Percentiles rank a stretch among this genome's conserved stretches.
phyloP scores from a whole-genome alignment of 768 basidiomycete species.

The Phanerochaete carnosa region DNA sequence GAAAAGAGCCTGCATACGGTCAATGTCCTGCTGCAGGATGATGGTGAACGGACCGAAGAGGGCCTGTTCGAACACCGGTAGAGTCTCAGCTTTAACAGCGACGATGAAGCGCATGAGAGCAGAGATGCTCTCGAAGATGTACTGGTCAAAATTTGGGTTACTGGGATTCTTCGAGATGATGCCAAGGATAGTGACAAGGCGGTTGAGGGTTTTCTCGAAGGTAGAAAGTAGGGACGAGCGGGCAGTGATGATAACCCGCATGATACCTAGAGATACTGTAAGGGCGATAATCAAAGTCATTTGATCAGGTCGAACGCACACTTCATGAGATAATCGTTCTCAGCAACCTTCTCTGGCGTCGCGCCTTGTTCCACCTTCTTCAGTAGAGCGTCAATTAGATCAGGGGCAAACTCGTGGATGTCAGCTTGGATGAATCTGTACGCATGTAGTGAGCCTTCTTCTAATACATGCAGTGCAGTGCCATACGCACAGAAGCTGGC shows the following conservation, averaged over 20 bases:
- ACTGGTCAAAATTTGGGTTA: constrained; percentile 97
- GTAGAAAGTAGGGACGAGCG: constrained; percentile 70
- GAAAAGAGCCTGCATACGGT: constrained; percentile 52
- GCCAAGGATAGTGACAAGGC: constrained; percentile 81
- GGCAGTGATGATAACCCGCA: constrained; percentile 91
- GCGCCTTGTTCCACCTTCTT: constrained; percentile 73
- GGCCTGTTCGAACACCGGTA: constrained; percentile 73
- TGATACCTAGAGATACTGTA: constrained; percentile 56
- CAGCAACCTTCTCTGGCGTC: constrained; percentile 89
- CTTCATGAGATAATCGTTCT: constrained; percentile 98
- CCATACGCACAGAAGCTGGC: constrained; percentile 72
- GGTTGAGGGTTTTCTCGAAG: constrained; percentile 61
- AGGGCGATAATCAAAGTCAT: neutral
- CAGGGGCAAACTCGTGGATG: constrained; percentile 77
- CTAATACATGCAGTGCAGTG: neutral
- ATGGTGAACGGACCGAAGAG: constrained; percentile 85
- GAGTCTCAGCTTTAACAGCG: constrained; percentile 56
- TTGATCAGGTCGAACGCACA: constrained; percentile 46
- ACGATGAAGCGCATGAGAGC: constrained; percentile 68
- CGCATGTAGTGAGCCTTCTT: neutral
- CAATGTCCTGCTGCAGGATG: constrained; percentile 90
- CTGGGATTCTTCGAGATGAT: constrained; percentile 93
- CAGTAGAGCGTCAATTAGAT: constrained; percentile 69
- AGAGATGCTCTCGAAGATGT: constrained; percentile 95
- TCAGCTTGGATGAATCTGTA: constrained; percentile 84